Base-by-base conservation (phyloP, 805 yeast species). In the Candida hispaniensis region DNA sequence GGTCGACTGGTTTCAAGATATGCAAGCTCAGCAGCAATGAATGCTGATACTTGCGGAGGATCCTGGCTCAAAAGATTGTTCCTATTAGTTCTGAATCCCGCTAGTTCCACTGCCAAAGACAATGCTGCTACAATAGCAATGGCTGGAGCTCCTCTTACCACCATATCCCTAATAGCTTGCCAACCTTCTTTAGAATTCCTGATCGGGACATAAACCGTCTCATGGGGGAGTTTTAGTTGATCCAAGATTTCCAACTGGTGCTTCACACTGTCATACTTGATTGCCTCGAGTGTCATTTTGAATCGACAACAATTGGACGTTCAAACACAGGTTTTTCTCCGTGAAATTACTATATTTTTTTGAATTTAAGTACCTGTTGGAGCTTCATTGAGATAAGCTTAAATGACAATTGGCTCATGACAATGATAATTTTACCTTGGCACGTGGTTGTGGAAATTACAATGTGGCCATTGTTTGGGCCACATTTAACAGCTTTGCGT, bases 111-210 rank as follows among this genome's bases (percentile, higher is more conserved):
- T 2, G 81, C 76, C 3, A 88, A 69, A 2, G 94, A 71, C 41
- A 86, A 67, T 1, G 85, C 75, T 4, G 94, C 97, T 2, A 88
- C 96, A 40, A 88, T 81, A 43, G 96, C 96, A 52, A 88, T 88
- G 1, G 97, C 97, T 0, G 98, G 98, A 0, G 98, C 98, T 22
- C 98, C 98, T 54, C 98, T 68, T 4, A 93, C 96, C 49, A 81
- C 85, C 98, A 88, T 88, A 40, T 66, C 66, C 51, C 74, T 76
- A 55, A 88, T 88, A n/a, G 80, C 93, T 12, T 67, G 65, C 56
- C 61, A 82, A 3, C 93, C 96, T 53, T 78, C 85, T 29, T 75
- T 75, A 33, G 81, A 73, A 11, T 72, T 60, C 22, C 60, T 45
- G 40, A 88, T 69, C 1, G 64, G 52, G 13, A 86, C 60, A 55